Base-by-base conservation (phyloP, 257 asterid species). In the Marsdenia floribunda region DNA sequence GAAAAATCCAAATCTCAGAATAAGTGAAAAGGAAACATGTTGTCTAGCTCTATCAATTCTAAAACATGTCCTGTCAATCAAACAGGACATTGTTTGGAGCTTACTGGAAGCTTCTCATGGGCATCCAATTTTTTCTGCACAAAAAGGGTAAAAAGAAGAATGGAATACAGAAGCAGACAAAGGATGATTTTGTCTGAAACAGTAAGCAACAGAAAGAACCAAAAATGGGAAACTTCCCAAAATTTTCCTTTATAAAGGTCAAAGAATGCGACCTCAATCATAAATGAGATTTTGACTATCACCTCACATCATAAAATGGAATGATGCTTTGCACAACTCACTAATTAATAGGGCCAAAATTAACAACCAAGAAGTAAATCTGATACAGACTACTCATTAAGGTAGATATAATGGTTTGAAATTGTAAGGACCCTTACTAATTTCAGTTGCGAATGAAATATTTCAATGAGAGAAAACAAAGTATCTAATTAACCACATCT, bases 171-270 rank as follows among this genome's bases (percentile, higher is more conserved):
- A 29, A 65, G 38, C 7, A 29, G 78, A 47, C 21, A 74, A 74
- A 10, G 50, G 44, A 57, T 26, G n/a, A n/a, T n/a, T n/a, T n/a
- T n/a, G n/a, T n/a, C n/a, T n/a, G 24, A 47, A 61, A 57, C 57
- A 54, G 37, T 14, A 7, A 46, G 9, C 49, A 42, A 37, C 55
- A 6, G 64, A 61, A 68, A 42, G 59, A 54, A 55, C 37, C 37
- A 26, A 46, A 55, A 38, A 13, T 26, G n/a, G 71, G 63, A 14
- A 76, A 58, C 63, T 58, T 76, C 52, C 68, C 29, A 6, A 63
- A 49, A 58, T 9, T 4, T 42, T 6, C 40, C 70, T 24, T 75
- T 35, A 63, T 10, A 63, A 63, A 63, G 46, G 46, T 33, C 24
- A 63, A 63, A 33, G 47, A 37, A 35, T 16, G 35, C 47, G 33